Base-by-base conservation (phyloP, 2,329 filamentous ascomycete species). In the Verticillium tricorpus region DNA sequence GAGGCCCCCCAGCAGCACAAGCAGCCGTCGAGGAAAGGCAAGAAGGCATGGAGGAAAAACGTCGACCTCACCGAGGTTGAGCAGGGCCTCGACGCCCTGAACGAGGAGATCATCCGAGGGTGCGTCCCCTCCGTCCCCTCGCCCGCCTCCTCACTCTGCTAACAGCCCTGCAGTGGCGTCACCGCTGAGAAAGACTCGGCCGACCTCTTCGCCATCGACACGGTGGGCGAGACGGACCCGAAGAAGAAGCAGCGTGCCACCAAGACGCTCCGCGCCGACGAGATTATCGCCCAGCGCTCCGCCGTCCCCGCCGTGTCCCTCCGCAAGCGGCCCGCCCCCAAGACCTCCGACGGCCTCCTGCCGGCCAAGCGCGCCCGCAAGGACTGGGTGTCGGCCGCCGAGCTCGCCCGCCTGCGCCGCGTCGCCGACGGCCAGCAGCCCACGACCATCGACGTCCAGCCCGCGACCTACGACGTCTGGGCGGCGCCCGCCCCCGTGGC, bases 41-140 rank as follows among this genome's bases (percentile, higher is more conserved):
- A 98, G 79, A 98, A 96, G 80, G 94, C 95, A 35, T 99, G 95
- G 95, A 86, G 95, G 72, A 99, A 98, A 77, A 97, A 99, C 78
- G 92, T 99, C 76, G 92, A 99, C 77, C 86, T 98, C 65, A 89
- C 91, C 32, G 89, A 96, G 65, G 86, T 99, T 31, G 85, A 94
- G 70, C 80, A 89, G 60, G 95, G 95, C 64, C 85, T 99, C 37
- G 89, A 93, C 65, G 84, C 90, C 71, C 80, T 96, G 67, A 92
- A 95, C 70, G 90, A 96, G 63, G 91, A 98, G 79, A 89, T 97
- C 64, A 95, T 96, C 67, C 85, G 89, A 81, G 95, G 95, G 92
- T 94, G 82, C 22, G 56, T 39, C 2, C 4, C 25, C 25, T n/a
- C 5, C 8, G 14, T 9, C 14, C 5, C 2, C 3, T 50, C 3